These are phyloP conservation scores for Albifimbria verrucaria DNA, from an alignment of 2,329 filamentous ascomycete genomes.

Conservation along the genomic window DNA sequence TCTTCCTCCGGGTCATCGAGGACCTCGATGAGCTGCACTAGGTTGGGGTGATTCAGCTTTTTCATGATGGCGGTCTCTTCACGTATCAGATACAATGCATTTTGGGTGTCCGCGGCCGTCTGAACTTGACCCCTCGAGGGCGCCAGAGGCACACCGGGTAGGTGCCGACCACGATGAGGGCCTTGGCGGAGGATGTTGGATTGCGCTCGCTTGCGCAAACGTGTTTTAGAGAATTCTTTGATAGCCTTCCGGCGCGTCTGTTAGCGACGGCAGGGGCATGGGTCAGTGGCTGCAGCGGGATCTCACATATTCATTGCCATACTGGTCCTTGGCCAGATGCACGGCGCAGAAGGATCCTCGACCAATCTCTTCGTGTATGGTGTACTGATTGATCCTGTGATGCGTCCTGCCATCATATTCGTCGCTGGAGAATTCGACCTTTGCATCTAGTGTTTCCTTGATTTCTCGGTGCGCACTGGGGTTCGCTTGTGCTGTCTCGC, in stretches of 20 bases:
- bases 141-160: constrained; percentile 15
- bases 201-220: constrained; percentile 83
- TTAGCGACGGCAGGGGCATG: constrained; percentile 1
- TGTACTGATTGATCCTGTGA: constrained; percentile 91
- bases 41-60: constrained; percentile 89
- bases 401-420: constrained; percentile 77
- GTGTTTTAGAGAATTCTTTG: constrained; percentile 95
- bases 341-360: constrained; percentile 93
- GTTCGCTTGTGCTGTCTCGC: constrained; percentile 56
- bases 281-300: neutral
- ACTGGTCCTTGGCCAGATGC: constrained; percentile 85
- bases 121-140: constrained; percentile 23
- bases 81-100: constrained; percentile 81
- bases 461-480: constrained; percentile 56
- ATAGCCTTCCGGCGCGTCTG: constrained; percentile 61
- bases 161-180: constrained; percentile 30
- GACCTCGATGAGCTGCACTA: constrained; percentile 92
- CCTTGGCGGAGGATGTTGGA: constrained; percentile 72
- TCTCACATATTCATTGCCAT: constrained; percentile 86
- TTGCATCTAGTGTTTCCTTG: constrained; percentile 90
- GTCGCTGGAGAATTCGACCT: constrained; percentile 81
- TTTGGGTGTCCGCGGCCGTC: constrained; percentile 59
- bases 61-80: constrained; percentile 99
- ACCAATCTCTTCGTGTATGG: constrained; percentile 94
- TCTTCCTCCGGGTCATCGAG: constrained; percentile 94